These are phyloP conservation scores for Tulasnella sp. DNA, from an alignment of 768 basidiomycete genomes.

Conservation along the genomic window DNA sequence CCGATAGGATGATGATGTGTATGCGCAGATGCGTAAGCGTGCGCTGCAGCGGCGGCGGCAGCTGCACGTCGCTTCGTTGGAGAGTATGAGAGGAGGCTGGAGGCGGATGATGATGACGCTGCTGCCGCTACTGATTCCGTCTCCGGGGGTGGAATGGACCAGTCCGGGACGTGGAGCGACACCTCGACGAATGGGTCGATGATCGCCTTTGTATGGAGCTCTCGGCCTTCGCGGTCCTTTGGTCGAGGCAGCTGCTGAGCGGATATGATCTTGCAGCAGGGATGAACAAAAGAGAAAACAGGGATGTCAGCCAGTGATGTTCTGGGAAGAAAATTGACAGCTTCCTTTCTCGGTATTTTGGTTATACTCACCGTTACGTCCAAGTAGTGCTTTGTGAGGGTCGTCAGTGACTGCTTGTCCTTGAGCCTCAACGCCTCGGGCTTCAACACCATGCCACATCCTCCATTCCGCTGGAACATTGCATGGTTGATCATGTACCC, in stretches of 20 bases:
- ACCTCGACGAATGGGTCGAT: conserved; percentile 74
- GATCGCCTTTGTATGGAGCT: conserved; percentile 45
- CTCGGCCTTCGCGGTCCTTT: conserved; percentile 47
- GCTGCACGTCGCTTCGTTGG: background rate
- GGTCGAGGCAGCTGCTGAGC: conserved; percentile 81
- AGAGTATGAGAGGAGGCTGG: conserved; percentile 6
- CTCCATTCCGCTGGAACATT: conserved; percentile 89
- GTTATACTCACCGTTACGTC: conserved; percentile 53
- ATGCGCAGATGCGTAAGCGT: conserved; percentile 25
- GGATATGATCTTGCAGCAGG: conserved; percentile 75
- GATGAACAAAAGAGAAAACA: background rate
- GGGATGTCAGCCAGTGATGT: no score
- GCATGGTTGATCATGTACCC: conserved; percentile 89
- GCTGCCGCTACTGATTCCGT: background rate
- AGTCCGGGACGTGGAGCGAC: conserved; percentile 64
- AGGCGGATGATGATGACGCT: conserved; percentile 1
- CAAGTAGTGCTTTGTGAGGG: conserved; percentile 47
- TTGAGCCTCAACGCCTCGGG: conserved; percentile 61
- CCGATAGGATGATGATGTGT: background rate
- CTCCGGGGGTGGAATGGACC: conserved; percentile 32
- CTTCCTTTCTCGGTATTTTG: no score
- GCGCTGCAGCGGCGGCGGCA: conserved; percentile 22
- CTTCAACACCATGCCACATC: conserved; percentile 82
- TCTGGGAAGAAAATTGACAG: background rate
- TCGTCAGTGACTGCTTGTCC: conserved; percentile 45